phyloP scores from a whole-genome alignment of 176 grass and related monocot species.

The Zoysia pacifica region DNA sequence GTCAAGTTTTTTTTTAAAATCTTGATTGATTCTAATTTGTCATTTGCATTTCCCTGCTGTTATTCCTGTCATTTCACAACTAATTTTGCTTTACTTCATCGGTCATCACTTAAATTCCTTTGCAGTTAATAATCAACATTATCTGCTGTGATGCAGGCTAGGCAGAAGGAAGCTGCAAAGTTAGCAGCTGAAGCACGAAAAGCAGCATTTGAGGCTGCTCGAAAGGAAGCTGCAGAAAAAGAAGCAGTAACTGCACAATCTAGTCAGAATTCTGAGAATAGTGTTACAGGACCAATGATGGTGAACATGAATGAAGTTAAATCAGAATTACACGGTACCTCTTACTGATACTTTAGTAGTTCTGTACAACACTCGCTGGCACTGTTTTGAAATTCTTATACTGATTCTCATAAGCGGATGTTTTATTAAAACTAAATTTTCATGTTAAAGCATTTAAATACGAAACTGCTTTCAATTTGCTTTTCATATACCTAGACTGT shows the following conservation, averaged over 20 bases:
- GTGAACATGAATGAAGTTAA: background rate
- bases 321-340: background rate
- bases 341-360: background rate
- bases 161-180: slow-evolving; percentile 69
- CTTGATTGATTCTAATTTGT: background rate
- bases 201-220: slow-evolving; percentile 62
- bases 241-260: slow-evolving; percentile 38
- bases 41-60: background rate
- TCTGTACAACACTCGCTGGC: background rate
- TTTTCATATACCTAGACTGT: slow-evolving; percentile 14
- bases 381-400: slow-evolving; percentile 6
- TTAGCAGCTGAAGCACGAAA: slow-evolving; percentile 73
- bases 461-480: background rate
- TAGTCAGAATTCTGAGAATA: slow-evolving; percentile 36
- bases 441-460: background rate
- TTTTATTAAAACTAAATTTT: background rate
- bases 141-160: slow-evolving; percentile 50
- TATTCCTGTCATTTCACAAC: background rate
- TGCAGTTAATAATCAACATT: slow-evolving; percentile 29
- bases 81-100: slow-evolving; percentile 23
- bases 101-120: background rate
- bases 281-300: slow-evolving; percentile 20
- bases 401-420: background rate
- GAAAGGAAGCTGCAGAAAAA: slow-evolving; percentile 64
- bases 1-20: no score